phyloP scores from a whole-genome alignment of 495 filamentous ascomycete species.

The Penicillium silybi region DNA sequence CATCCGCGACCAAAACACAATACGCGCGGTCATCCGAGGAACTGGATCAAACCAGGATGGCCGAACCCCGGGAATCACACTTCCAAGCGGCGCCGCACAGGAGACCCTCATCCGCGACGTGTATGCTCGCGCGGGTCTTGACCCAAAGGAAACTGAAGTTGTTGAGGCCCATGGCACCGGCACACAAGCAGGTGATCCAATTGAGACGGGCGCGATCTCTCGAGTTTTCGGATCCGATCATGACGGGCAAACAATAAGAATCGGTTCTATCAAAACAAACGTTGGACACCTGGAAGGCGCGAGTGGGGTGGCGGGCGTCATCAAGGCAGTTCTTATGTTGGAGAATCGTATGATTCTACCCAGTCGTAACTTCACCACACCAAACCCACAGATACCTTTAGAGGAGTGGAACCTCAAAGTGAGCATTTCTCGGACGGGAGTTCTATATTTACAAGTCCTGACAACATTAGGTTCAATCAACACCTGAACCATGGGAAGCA shows the following conservation, averaged over 20 bases:
- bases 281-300: slow-evolving; percentile 35
- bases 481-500: slow-evolving; percentile 17
- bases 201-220: slow-evolving; percentile 53
- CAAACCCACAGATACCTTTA: slow-evolving; percentile 25
- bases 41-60: slow-evolving; percentile 41
- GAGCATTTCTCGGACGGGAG: neutral
- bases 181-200: slow-evolving; percentile 57
- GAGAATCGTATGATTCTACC: slow-evolving; percentile 30
- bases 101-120: slow-evolving; percentile 49
- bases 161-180: slow-evolving; percentile 49
- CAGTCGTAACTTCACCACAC: slow-evolving; percentile 23
- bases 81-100: slow-evolving; percentile 53
- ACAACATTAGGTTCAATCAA: slow-evolving; percentile 15
- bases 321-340: slow-evolving; percentile 31
- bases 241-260: slow-evolving; percentile 7
- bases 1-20: slow-evolving; percentile 29
- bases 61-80: slow-evolving; percentile 18
- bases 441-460: neutral
- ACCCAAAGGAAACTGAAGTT: slow-evolving; percentile 17
- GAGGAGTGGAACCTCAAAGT: slow-evolving; percentile 29
- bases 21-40: slow-evolving; percentile 40
- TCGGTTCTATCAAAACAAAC: slow-evolving; percentile 38
- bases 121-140: slow-evolving; percentile 45
- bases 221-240: slow-evolving; percentile 13
- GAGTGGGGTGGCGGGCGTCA: slow-evolving; percentile 31